These are phyloP conservation scores for Yamadazyma epiphylla DNA, from an alignment of 1,139 yeast genomes.

Conservation along the genomic window DNA sequence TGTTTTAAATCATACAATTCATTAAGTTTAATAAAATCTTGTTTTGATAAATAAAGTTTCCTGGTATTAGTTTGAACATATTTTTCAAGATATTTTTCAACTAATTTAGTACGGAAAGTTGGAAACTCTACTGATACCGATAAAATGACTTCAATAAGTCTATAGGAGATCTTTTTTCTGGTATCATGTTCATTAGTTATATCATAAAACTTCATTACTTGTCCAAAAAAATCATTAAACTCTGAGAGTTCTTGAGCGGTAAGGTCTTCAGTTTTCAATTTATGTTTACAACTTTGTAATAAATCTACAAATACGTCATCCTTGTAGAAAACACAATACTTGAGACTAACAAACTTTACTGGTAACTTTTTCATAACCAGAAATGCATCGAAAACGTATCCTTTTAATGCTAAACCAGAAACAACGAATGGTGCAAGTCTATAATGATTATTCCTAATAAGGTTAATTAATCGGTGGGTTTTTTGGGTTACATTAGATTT, in stretches of 20 bases:
- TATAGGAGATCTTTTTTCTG: conserved; percentile 3
- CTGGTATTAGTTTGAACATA: conserved; percentile 1
- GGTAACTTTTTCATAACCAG: conserved; percentile 20
- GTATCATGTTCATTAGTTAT: conserved; percentile 3
- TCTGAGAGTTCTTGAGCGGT: conserved; percentile 4
- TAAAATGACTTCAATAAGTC: conserved; percentile 7
- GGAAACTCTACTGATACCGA: conserved; percentile 8
- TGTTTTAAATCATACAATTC: conserved; percentile 5
- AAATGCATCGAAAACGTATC: conserved; percentile 22
- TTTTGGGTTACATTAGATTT: conserved; percentile 6
- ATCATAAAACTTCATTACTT: conserved; percentile 9
- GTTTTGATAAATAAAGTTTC: conserved; percentile 3
- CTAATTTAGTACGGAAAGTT: conserved; percentile 4
- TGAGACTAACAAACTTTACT: conserved; percentile 10
- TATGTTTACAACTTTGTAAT: conserved; percentile 10
- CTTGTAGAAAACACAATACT: conserved; percentile 11
- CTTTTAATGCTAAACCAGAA: conserved; percentile 24
- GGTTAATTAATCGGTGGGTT: conserved; percentile 11
- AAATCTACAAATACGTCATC: conserved; percentile 18
- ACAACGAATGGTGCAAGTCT: conserved; percentile 24
- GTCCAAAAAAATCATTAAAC: conserved; percentile 5
- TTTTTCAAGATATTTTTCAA: conserved; percentile 4
- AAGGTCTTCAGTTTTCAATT: conserved; percentile 3
- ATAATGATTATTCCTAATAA: conserved; percentile 22
- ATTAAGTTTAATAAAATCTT: conserved; percentile 7